A percentile compares a stretch with the other conserved stretches of the same genome.
These are phyloP conservation scores for Trametes elegans DNA, from an alignment of 768 basidiomycete species.

Conservation along the genomic window DNA sequence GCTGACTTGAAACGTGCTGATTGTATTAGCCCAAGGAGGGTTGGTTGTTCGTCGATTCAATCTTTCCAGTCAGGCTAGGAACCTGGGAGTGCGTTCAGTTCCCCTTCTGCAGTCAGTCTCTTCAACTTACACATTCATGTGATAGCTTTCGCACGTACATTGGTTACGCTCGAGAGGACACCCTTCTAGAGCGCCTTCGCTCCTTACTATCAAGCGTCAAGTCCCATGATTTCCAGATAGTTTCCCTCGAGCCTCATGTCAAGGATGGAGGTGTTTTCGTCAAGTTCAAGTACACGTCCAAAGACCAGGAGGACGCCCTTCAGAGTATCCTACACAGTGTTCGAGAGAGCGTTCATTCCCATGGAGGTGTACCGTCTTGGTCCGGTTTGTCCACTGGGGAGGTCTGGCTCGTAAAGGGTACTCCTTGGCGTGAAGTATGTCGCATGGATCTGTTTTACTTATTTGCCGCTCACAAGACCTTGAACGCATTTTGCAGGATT, in stretches of 20 bases:
- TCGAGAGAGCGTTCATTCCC: slow-evolving; percentile 39
- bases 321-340: slow-evolving; percentile 50
- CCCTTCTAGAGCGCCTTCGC: slow-evolving; percentile 48
- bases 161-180: slow-evolving; percentile 57
- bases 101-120: not conserved
- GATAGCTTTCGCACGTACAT: slow-evolving; percentile 62
- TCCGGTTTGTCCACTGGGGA: slow-evolving; percentile 47
- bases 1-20: not conserved
- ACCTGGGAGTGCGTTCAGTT: slow-evolving; percentile 57
- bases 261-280: slow-evolving; percentile 92
- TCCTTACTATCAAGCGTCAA: slow-evolving; percentile 50
- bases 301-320: slow-evolving; percentile 36
- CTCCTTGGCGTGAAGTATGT: slow-evolving; percentile 76
- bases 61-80: slow-evolving; percentile 73
- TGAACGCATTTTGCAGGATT: slow-evolving; percentile 53
- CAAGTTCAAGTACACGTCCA: slow-evolving; percentile 55
- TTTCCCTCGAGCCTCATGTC: slow-evolving; percentile 58
- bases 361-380: slow-evolving; percentile 67
- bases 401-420: slow-evolving; percentile 74
- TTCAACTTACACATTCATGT: not conserved
- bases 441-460: not conserved
- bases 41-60: slow-evolving; percentile 73
- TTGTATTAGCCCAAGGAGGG: slow-evolving; percentile 37
- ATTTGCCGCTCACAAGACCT: not conserved
- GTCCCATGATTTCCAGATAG: slow-evolving; percentile 56